Evolutionary conservation across 2,329 filamentous ascomycete genomes (phyloP).

Genomic region (Venturia pyrina): DNA sequence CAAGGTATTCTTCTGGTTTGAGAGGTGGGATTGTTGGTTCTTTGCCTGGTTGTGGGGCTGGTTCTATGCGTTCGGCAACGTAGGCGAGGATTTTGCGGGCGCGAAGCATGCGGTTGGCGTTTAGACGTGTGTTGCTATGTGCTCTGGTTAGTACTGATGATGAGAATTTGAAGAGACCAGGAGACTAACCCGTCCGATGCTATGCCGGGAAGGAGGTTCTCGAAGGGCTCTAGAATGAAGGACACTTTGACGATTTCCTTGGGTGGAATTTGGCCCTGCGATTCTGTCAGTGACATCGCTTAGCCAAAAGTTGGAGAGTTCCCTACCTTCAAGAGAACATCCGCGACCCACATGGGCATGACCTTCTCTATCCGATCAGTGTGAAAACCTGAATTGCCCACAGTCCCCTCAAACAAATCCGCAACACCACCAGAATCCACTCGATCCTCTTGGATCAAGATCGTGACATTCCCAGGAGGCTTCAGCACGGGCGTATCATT

Average conservation of each 20-base stretch:
- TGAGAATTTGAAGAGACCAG: not conserved
- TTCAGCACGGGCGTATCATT: slow-evolving; percentile 69
- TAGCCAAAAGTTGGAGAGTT: slow-evolving; percentile 28
- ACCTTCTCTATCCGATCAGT: slow-evolving; percentile 76
- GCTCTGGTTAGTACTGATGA: not conserved
- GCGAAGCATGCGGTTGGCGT: slow-evolving; percentile 92
- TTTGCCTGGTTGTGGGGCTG: slow-evolving; percentile 22
- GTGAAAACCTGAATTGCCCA: slow-evolving; percentile 53
- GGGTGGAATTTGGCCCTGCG: slow-evolving; percentile 62
- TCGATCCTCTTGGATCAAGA: slow-evolving; percentile 56
- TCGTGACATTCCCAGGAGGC: slow-evolving; percentile 52
- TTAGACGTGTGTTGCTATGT: slow-evolving; percentile 70
- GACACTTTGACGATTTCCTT: slow-evolving; percentile 98
- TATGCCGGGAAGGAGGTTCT: slow-evolving; percentile 64
- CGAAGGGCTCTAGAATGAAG: slow-evolving; percentile 77
- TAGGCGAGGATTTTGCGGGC: slow-evolving; percentile 92
- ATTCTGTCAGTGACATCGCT: not conserved
- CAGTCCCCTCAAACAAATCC: slow-evolving; percentile 84
- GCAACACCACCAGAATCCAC: slow-evolving; percentile 56
- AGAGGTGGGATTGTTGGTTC: slow-evolving; percentile 31
- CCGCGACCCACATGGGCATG: slow-evolving; percentile 85
- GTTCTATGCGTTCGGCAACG: slow-evolving; percentile 82
- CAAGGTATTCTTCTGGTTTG: slow-evolving; percentile 84
- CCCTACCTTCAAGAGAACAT: slow-evolving; percentile 56
- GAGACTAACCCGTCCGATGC: slow-evolving; percentile 53